Evolutionary conservation across 805 yeast species (phyloP), one percentile per base, ranked within the genome.

Genomic region (Saccharomyces kudriavzevii): DNA sequence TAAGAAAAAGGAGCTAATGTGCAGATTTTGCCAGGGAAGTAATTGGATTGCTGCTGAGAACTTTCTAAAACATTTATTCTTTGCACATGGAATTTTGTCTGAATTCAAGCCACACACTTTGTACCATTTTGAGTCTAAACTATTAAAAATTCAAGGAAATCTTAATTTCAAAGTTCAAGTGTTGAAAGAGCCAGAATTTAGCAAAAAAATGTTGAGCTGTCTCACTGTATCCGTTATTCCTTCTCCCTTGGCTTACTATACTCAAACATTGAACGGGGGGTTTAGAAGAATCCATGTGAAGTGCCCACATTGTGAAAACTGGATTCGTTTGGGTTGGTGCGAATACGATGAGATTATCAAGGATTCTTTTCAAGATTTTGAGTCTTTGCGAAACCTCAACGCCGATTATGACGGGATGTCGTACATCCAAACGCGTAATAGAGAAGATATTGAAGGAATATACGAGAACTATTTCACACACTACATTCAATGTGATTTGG

Each of bases 41-140:
- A 61, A 61, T 47, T 63, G 67, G 67, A 48, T 63, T 1, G 22
- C 35, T 8, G 48, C 48, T 14, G 20, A 27, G 4, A 25, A 27
- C 17, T 59, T 53, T 22, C 59, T 61, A 45, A 51, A 54, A 48
- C 67, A 63, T 52, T 45, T 63, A 25, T 59, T 61, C 45, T 51
- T 50, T 8, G 62, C 63, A 2, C 67, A 63, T 49, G 67, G 67
- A 0, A 58, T 63, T 9, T 49, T 57, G 45, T 56, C 64, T 4
- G 49, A 51, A 25, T 17, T 53, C 5, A 55, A 31, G 11, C 46
- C 56, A 9, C 25, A 22, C 25, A 48, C 43, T 9, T 40, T 48
- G 24, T 17, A 40, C 22, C 30, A 14, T n/a, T 22, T 48, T 17
- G 43, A 35, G 24, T 35, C 43, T 9, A 35, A 26, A 10, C 27